Base-by-base conservation (phyloP, 2,329 filamentous ascomycete species). In the Polytolypa hystricis region DNA sequence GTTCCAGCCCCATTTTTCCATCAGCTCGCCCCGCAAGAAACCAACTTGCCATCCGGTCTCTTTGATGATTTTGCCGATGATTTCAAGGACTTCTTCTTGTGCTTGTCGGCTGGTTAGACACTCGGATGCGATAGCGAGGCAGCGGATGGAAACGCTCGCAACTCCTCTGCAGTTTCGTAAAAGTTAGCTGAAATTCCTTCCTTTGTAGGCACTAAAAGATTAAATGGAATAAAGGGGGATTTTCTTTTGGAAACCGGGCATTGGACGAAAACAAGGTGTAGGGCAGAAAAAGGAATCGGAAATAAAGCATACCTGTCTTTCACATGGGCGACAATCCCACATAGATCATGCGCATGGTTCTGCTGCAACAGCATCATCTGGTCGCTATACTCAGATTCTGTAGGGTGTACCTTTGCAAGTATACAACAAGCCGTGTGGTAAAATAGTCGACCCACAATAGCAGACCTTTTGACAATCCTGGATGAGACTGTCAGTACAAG, bases 361-460 rank as follows among this genome's bases (percentile, higher is more conserved):
- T 79, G 67, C 48, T 82, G 78, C 51, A 82, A 70, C 4, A 71
- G 67, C 31, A 72, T 73, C 74, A 89, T 84, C 41, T 85, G 79
- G 3, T 74, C 66, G 2, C 70, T 68, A 12, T 66, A 65, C 25
- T 74, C 69, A 5, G 70, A 64, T 8, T 73, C 66, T 25, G 78
- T 69, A 0, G 87, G 87, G 54, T 94, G 81, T 15, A 79, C 79
- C 47, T 89, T 83, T 3, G 82, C 76, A 4, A 95, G 71, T 21
- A 95, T 64, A 44, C 83, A 81, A 61, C 89, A 80, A 15, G 83
- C 79, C 0, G 84, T 91, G 54, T 95, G 87, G 54, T 93, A 95
- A 56, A 94, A 86, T 6, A 95, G 68, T 31, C 84, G 76, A 3
- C 83, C 84, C 17, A 93, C 74, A 20, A 91, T 79, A 3, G 84